Evolutionary conservation across 75 land plant species (phyloP).

Genomic region (Pinus tabuliformis): DNA sequence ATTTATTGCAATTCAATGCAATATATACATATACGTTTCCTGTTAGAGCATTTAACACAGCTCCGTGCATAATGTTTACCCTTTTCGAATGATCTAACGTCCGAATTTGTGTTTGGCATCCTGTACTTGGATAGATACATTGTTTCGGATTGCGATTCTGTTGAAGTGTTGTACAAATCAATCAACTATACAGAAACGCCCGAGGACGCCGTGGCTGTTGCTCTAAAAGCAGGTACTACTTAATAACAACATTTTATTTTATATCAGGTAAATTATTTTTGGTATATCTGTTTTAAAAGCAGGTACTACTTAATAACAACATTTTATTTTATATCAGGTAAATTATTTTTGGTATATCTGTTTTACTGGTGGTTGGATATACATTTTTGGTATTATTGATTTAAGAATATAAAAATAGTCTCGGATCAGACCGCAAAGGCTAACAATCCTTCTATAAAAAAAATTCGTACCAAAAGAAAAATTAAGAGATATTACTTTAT

Average conservation of each 20-base stretch:
- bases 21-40: background rate
- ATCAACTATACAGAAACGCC: conserved; percentile 87
- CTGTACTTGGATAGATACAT: conserved; percentile 56
- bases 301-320: conserved; percentile 31
- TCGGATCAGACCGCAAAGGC: too few relatives aligned
- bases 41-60: background rate
- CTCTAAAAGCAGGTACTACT: conserved; percentile 64
- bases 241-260: background rate
- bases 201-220: conserved; percentile 84
- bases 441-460: too few relatives aligned
- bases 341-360: too few relatives aligned
- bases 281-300: conserved; percentile 60
- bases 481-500: too few relatives aligned
- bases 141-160: conserved; percentile 94
- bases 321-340: too few relatives aligned
- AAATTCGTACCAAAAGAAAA: too few relatives aligned
- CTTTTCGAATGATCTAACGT: background rate
- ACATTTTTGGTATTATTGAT: too few relatives aligned
- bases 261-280: too few relatives aligned
- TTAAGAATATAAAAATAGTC: too few relatives aligned
- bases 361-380: too few relatives aligned
- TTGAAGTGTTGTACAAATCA: conserved; percentile 64
- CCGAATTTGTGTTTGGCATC: background rate
- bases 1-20: background rate
- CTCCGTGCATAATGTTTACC: background rate